Evolutionary conservation across 768 basidiomycete genomes (phyloP).

Genomic region (Suillus hirtellus): DNA sequence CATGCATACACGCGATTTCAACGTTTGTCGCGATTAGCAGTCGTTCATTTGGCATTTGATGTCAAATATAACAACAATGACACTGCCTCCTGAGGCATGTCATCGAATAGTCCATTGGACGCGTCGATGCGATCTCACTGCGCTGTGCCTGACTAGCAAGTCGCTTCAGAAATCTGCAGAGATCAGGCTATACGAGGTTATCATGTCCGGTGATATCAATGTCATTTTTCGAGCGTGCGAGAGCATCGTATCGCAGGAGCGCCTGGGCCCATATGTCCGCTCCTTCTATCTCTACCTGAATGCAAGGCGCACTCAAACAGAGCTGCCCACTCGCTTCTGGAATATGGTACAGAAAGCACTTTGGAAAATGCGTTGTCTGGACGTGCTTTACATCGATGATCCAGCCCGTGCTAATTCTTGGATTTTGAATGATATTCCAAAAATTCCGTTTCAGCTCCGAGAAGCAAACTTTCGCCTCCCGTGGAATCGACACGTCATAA

Average conservation of each 20-base stretch:
- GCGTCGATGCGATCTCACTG: slow-evolving; percentile 38
- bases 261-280: slow-evolving; percentile 43
- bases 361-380: slow-evolving; percentile 44
- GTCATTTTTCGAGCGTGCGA: slow-evolving; percentile 39
- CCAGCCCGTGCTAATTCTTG: slow-evolving; percentile 40
- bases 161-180: slow-evolving; percentile 51
- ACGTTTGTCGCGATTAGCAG: slow-evolving; percentile 9
- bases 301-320: slow-evolving; percentile 24
- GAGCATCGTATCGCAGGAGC: slow-evolving; percentile 36
- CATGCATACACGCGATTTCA: slow-evolving; percentile 9
- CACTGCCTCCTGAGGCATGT: slow-evolving; percentile 45
- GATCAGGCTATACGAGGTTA: slow-evolving; percentile 42
- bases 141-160: slow-evolving; percentile 48
- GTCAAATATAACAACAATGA: slow-evolving; percentile 17
- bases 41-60: slow-evolving; percentile 14
- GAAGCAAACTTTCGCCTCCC: slow-evolving; percentile 49
- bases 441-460: slow-evolving; percentile 46
- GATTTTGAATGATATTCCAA: slow-evolving; percentile 43
- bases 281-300: slow-evolving; percentile 44
- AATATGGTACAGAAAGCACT: slow-evolving; percentile 41
- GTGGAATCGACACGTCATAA: slow-evolving; percentile 48
- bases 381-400: slow-evolving; percentile 45
- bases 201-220: slow-evolving; percentile 40
- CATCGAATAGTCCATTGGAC: slow-evolving; percentile 40
- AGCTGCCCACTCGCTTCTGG: slow-evolving; percentile 44